phyloP scores from a whole-genome alignment of 2,329 filamentous ascomycete species.

The Apiospora rasikravindrae region DNA sequence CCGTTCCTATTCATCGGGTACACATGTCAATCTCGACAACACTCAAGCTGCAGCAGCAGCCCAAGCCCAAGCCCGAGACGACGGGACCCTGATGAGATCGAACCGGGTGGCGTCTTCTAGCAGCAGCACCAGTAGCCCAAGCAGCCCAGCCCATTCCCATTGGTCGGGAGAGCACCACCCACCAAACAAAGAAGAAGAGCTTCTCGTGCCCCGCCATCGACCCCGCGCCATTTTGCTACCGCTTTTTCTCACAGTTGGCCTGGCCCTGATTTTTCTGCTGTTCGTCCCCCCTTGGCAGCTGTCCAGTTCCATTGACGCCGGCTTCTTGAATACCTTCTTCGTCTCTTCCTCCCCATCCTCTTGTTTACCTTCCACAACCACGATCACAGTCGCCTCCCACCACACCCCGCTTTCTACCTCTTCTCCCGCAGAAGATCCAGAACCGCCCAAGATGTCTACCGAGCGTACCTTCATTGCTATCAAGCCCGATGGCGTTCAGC shows the following conservation, averaged over 20 bases:
- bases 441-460: slow-evolving; percentile 65
- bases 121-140: background rate
- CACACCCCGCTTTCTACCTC: slow-evolving; percentile 9
- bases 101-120: slow-evolving; percentile 6
- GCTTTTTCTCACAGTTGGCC: slow-evolving; percentile 4
- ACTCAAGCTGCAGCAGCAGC: too few relatives aligned
- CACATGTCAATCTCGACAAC: background rate
- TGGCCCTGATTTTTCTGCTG: slow-evolving; percentile 15
- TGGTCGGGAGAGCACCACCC: background rate
- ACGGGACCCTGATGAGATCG: background rate
- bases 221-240: slow-evolving; percentile 12
- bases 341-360: background rate
- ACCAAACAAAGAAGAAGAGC: background rate
- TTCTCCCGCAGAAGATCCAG: slow-evolving; percentile 33
- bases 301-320: background rate
- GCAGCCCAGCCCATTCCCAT: background rate
- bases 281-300: slow-evolving; percentile 10
- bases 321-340: slow-evolving; percentile 12
- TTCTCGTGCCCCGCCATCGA: slow-evolving; percentile 4
- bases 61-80: background rate
- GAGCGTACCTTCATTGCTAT: slow-evolving; percentile 99
- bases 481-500: slow-evolving; percentile 99
- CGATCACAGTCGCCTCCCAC: slow-evolving; percentile 34
- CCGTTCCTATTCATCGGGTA: slow-evolving; percentile 7
- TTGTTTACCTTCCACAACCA: slow-evolving; percentile 32